Evolutionary conservation across 140 eudicot species (phyloP).

Genomic region (Senecio squalidus): DNA sequence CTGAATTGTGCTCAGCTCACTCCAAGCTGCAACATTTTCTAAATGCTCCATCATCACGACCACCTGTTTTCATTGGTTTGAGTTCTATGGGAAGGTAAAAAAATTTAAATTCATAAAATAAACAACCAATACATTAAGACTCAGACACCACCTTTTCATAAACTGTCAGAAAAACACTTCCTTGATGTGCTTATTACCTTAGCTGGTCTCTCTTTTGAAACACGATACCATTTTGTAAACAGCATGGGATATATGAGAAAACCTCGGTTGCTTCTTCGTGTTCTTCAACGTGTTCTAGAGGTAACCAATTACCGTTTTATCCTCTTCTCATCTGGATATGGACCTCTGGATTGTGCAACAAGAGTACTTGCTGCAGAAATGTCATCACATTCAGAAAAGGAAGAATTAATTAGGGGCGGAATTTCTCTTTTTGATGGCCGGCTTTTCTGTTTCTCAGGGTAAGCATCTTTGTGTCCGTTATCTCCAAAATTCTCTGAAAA

Average conservation of each 20-base stretch:
- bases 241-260: conserved; percentile 91
- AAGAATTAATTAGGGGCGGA: conserved; percentile 35
- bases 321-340: conserved; percentile 80
- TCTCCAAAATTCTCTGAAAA: neutral
- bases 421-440: conserved; percentile 44
- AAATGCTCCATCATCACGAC: conserved; percentile 38
- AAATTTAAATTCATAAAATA: conserved; percentile 1
- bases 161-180: too few relatives aligned
- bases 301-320: conserved; percentile 51
- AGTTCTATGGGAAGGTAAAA: conserved; percentile 90
- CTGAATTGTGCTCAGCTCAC: conserved; percentile 59
- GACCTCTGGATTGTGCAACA: conserved; percentile 61
- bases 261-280: conserved; percentile 51
- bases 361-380: conserved; percentile 40
- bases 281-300: conserved; percentile 43
- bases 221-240: conserved; percentile 25
- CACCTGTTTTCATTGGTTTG: conserved; percentile 72
- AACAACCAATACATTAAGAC: neutral
- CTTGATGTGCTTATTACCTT: neutral
- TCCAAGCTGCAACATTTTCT: conserved; percentile 47
- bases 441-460: conserved; percentile 85
- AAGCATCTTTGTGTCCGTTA: conserved; percentile 16
- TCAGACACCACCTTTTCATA: too few relatives aligned
- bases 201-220: conserved; percentile 11
- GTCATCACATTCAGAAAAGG: conserved; percentile 33